Percentiles rank a stretch among this genome's conserved stretches.
Conservation (phyloP, 2,329 filamentous ascomycete species). For the Cephalotrichum gorgonifer region DNA sequence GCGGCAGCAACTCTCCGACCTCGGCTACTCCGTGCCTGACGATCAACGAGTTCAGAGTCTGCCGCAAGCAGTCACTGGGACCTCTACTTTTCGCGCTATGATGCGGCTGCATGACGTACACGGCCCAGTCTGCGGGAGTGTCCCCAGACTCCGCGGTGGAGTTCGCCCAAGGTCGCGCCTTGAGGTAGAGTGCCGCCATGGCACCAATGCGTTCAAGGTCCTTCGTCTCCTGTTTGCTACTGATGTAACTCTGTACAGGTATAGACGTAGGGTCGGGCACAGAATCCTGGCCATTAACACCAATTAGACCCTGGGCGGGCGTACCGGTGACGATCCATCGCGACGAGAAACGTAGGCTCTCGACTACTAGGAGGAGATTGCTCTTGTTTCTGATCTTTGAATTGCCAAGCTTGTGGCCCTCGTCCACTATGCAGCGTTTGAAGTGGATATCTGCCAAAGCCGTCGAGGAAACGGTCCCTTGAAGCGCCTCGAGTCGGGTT, state of each 20-base stretch:
- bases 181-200: slow-evolving; percentile 61
- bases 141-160: slow-evolving; percentile 40
- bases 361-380: slow-evolving; percentile 38
- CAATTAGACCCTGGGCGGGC: slow-evolving; percentile 73
- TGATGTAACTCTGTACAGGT: neutral
- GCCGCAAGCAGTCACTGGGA: slow-evolving; percentile 41
- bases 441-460: slow-evolving; percentile 66
- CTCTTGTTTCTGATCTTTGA: slow-evolving; percentile 45
- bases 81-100: slow-evolving; percentile 31
- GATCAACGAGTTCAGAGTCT: slow-evolving; percentile 67
- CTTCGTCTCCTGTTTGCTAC: slow-evolving; percentile 41
- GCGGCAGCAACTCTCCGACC: slow-evolving; percentile 58
- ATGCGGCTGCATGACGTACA: slow-evolving; percentile 55
- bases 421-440: slow-evolving; percentile 83
- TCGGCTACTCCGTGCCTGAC: slow-evolving; percentile 70
- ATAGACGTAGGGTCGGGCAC: neutral
- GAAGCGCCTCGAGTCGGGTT: slow-evolving; percentile 55
- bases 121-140: slow-evolving; percentile 56
- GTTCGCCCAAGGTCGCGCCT: slow-evolving; percentile 70
- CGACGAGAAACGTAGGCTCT: slow-evolving; percentile 52
- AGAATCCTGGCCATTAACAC: slow-evolving; percentile 30
- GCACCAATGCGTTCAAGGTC: slow-evolving; percentile 58
- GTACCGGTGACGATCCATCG: slow-evolving; percentile 90
- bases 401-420: slow-evolving; percentile 77
- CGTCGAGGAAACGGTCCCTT: neutral